These are phyloP conservation scores for Fusarium bulbicola DNA, from an alignment of 2,329 filamentous ascomycete species.

Conservation along the genomic window DNA sequence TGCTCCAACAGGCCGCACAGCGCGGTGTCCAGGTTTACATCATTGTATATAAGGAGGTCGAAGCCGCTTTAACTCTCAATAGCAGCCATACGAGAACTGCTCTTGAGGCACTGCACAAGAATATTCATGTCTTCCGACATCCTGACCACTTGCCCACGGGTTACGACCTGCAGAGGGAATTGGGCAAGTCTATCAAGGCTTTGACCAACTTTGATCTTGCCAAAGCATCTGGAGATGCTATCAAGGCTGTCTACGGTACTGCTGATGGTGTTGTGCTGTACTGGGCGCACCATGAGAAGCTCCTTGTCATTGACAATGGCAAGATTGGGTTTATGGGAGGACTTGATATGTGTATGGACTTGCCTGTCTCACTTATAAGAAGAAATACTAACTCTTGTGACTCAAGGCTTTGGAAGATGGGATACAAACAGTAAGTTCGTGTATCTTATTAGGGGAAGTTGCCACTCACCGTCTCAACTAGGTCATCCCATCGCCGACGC, in stretches of 20 bases:
- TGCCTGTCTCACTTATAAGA: too few relatives aligned
- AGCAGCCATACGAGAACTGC: slow-evolving; percentile 42
- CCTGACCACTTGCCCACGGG: slow-evolving; percentile 86
- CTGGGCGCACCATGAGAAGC: slow-evolving; percentile 95
- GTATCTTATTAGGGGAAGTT: background rate
- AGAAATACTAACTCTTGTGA: slow-evolving; percentile 22
- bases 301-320: slow-evolving; percentile 80
- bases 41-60: slow-evolving; percentile 93
- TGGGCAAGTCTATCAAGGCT: slow-evolving; percentile 68
- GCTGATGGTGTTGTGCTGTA: slow-evolving; percentile 84
- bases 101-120: slow-evolving; percentile 11
- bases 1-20: slow-evolving; percentile 83
- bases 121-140: slow-evolving; percentile 78
- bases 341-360: slow-evolving; percentile 74
- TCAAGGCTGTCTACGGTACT: slow-evolving; percentile 84
- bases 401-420: slow-evolving; percentile 77
- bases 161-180: slow-evolving; percentile 71
- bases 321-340: slow-evolving; percentile 89
- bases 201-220: slow-evolving; percentile 64
- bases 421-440: slow-evolving; percentile 74
- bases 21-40: slow-evolving; percentile 85
- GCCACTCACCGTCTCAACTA: slow-evolving; percentile 36
- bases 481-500: slow-evolving; percentile 83
- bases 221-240: slow-evolving; percentile 74
- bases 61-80: slow-evolving; percentile 75